phyloP scores from a whole-genome alignment of 208 protist genomes.

The Acanthamoeba healyi region DNA sequence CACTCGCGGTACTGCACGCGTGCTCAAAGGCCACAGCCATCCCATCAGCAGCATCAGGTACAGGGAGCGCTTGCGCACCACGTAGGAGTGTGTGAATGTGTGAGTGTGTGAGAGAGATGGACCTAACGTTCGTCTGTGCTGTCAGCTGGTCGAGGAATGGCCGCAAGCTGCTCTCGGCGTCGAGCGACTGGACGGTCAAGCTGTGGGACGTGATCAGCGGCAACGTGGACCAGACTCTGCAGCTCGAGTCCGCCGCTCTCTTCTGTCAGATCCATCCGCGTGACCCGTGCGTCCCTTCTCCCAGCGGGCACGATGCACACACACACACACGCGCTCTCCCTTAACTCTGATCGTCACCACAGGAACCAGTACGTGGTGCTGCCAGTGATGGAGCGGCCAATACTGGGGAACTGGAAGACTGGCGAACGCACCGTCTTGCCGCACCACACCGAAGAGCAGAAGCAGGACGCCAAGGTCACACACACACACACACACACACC shows the following conservation, averaged over 20 bases:
- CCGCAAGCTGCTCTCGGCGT: slow-evolving; percentile 73
- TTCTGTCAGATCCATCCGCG: slow-evolving; percentile 81
- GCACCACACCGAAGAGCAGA: slow-evolving; percentile 20
- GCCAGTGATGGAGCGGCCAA: background rate
- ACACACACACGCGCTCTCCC: too few relatives aligned
- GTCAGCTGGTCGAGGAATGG: slow-evolving; percentile 82
- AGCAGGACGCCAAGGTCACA: background rate
- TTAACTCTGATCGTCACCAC: background rate
- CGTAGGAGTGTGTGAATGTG: background rate
- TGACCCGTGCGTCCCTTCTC: slow-evolving; percentile 59
- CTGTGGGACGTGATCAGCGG: slow-evolving; percentile 83
- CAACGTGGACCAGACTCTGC: slow-evolving; percentile 51
- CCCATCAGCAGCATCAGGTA: slow-evolving; percentile 78
- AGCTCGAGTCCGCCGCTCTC: slow-evolving; percentile 60
- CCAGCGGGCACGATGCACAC: too few relatives aligned
- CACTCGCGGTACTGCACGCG: slow-evolving; percentile 80
- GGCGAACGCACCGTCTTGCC: slow-evolving; percentile 12
- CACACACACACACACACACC: too few relatives aligned
- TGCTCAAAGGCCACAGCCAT: slow-evolving; percentile 75
- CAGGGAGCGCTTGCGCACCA: background rate
- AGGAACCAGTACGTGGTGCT: slow-evolving; percentile 26
- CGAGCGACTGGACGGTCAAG: slow-evolving; percentile 75
- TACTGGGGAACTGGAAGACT: slow-evolving; percentile 36
- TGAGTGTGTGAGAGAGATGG: background rate
- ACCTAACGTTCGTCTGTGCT: background rate